Percentiles rank a stretch among this genome's conserved stretches.
These are phyloP conservation scores for Colletotrichum viniferum DNA, from an alignment of 2,329 filamentous ascomycete genomes.

Conservation along the genomic window DNA sequence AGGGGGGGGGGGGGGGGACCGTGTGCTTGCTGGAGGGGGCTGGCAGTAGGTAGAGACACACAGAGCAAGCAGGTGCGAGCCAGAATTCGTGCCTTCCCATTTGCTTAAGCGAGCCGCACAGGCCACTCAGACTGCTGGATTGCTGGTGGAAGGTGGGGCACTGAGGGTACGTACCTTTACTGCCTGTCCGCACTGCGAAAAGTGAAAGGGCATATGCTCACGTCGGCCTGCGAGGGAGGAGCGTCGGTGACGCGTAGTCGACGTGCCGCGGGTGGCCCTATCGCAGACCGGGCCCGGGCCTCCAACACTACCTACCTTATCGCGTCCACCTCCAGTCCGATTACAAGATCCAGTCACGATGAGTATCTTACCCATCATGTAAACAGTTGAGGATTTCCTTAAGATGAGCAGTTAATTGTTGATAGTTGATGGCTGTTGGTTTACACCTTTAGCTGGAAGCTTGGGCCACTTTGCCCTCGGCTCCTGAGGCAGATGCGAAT, in stretches of 20 bases:
- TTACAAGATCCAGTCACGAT: background rate
- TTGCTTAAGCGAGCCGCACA: constrained; percentile 5
- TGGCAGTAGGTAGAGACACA: background rate
- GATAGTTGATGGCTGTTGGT: rapidly evolving
- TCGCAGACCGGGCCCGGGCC: background rate
- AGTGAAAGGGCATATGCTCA: background rate
- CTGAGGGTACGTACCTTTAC: background rate
- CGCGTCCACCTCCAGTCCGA: background rate
- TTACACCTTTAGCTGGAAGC: background rate
- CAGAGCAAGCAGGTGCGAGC: background rate
- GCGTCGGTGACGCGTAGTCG: constrained; percentile 2
- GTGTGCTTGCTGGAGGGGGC: background rate
- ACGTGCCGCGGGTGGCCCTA: background rate
- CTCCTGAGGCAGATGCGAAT: background rate
- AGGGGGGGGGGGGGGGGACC: background rate
- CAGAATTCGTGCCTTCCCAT: constrained; percentile 1
- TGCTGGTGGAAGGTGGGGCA: background rate
- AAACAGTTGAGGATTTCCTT: background rate
- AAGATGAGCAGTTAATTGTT: background rate
- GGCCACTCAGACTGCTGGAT: background rate
- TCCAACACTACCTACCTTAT: background rate
- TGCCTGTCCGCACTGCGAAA: background rate
- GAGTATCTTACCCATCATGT: background rate
- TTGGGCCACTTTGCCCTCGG: background rate
- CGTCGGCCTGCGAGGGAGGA: background rate